Base-by-base conservation (phyloP, 2,329 filamentous ascomycete genomes). In the Helminthosporium solani region DNA sequence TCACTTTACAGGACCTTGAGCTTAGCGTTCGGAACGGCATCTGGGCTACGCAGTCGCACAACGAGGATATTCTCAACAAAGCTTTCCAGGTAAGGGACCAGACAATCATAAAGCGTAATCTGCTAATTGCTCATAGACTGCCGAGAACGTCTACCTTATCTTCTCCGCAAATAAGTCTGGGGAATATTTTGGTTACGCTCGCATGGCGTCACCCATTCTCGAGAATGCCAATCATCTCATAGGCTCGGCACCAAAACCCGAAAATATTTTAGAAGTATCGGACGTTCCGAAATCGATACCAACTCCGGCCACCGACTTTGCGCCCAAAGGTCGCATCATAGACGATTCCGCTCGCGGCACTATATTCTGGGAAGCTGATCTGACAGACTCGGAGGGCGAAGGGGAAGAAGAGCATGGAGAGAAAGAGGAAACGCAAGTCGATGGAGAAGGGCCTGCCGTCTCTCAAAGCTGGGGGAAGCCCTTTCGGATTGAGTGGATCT, bases 101-200 rank as follows among this genome's bases (percentile, higher is more conserved):
- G n/a, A 21, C n/a, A 9, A n/a, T 21, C 5, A 11, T n/a, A 20
- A 3, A 9, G 16, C 9, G 33, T 21, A 18, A 25, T 12, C 27
- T 14, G 36, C 58, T 66, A 46, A 70, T 52, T 33, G 42, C 7
- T 33, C 7, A 25, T 48, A 95, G 90, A 75, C 78, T 8, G 82
- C 85, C 12, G 88, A 95, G 42, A 88, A 87, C 60, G 91, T 97
- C 1, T 96, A 91, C 63, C 77, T 97, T 23, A 83, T 97, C 12
- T 97, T 97, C 68, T 97, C 92, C 1, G 92, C 92, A 11, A 97
- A 97, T 70, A 96, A 96, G 64, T 96, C 92, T 0, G 92, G 92
- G 11, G 92, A 96, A 70, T 97, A 96, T 65, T 96, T 94, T 71
- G 92, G 92, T 16, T 96, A 95, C 63, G 92, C 91, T 16, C 84